phyloP scores from a whole-genome alignment of 306 rosid genomes.

The Inga leiocalycina region DNA sequence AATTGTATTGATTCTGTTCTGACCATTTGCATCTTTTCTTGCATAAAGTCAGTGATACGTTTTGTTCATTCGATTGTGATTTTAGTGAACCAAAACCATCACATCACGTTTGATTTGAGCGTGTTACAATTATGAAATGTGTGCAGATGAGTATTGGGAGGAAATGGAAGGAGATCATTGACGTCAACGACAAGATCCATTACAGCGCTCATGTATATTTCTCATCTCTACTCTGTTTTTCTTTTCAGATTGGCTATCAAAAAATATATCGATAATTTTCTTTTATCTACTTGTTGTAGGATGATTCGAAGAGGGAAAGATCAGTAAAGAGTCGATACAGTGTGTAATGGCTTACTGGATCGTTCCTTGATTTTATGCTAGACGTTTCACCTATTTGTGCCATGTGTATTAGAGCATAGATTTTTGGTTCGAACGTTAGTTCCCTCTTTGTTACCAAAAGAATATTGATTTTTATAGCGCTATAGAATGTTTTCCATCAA shows the following conservation, averaged over 20 bases:
- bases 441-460: constrained; percentile 2
- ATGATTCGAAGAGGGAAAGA: constrained; percentile 74
- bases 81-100: not conserved
- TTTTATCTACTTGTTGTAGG: constrained; percentile 55
- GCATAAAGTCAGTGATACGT: not conserved
- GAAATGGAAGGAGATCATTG: constrained; percentile 96
- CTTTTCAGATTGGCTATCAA: not conserved
- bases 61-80: not conserved
- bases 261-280: constrained; percentile 22
- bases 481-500: constrained; percentile 21
- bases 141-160: constrained; percentile 92
- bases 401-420: constrained; percentile 14
- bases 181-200: constrained; percentile 66
- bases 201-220: constrained; percentile 79
- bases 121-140: constrained; percentile 16
- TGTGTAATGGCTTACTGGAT: constrained; percentile 41
- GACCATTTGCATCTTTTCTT: not conserved
- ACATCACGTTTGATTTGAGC: constrained; percentile 12
- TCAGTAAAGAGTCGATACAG: constrained; percentile 71
- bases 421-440: constrained; percentile 16
- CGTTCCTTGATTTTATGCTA: constrained; percentile 23
- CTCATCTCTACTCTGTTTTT: not conserved
- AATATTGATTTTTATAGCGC: constrained; percentile 14
- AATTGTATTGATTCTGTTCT: constrained; percentile 1
- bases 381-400: constrained; percentile 21